A percentile compares a stretch with the other conserved stretches of the same genome.
Evolutionary conservation across 768 basidiomycete genomes (phyloP).

Genomic region (Kwoniella sp.): DNA sequence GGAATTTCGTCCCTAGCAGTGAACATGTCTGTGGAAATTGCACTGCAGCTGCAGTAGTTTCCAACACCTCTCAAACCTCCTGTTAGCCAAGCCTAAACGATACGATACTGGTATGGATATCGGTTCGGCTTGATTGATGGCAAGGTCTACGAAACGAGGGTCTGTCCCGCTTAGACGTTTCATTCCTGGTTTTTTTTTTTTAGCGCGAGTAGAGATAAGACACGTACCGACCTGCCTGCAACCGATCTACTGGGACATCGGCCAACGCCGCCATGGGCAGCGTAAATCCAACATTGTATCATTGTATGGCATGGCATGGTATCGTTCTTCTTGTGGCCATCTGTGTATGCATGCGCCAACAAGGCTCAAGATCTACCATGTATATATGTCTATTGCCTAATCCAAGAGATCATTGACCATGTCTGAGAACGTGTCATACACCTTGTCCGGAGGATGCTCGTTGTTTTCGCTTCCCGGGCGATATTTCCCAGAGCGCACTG

Average conservation of each 20-base stretch:
- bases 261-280: neutral
- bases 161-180: neutral
- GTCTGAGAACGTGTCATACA: constrained; percentile 63
- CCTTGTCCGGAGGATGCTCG: constrained; percentile 61
- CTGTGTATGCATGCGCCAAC: no score
- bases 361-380: neutral
- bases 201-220: neutral
- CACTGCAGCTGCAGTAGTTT: neutral
- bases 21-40: neutral
- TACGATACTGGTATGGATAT: no score
- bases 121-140: no score
- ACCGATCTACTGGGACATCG: neutral
- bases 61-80: neutral
- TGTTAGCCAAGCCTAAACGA: no score
- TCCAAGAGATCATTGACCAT: constrained; percentile 61
- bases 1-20: neutral
- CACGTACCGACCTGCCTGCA: neutral
- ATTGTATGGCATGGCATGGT: no score
- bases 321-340: no score
- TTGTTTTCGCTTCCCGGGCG: constrained; percentile 65
- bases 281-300: no score
- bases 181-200: neutral
- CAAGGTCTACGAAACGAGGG: no score
- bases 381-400: neutral
- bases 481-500: constrained; percentile 73